Conservation (phyloP, 768 basidiomycete genomes). For the Tylopilus subfusipes region DNA sequence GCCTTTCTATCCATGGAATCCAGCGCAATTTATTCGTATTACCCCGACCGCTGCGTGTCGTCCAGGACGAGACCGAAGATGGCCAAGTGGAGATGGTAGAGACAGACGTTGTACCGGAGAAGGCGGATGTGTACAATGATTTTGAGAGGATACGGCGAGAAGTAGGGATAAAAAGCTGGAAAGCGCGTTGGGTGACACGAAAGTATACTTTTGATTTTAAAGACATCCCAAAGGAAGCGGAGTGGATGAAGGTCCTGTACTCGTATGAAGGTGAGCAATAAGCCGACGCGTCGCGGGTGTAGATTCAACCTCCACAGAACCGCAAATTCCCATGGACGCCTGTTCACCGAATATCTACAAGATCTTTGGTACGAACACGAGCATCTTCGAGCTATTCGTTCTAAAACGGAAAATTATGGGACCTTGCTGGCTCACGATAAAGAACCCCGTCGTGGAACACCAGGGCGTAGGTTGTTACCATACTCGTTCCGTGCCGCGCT, state of each 20-base stretch:
- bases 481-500: background rate
- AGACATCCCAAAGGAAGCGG: slow-evolving; percentile 75
- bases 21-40: slow-evolving; percentile 90
- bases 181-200: slow-evolving; percentile 79
- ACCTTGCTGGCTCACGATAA: slow-evolving; percentile 92
- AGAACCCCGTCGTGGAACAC: slow-evolving; percentile 67
- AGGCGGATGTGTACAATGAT: slow-evolving; percentile 74
- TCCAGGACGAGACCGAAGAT: slow-evolving; percentile 28
- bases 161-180: slow-evolving; percentile 71
- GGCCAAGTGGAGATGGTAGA: slow-evolving; percentile 44
- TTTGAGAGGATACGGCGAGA: slow-evolving; percentile 77
- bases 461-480: slow-evolving; percentile 60
- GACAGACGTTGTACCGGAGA: slow-evolving; percentile 70
- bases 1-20: slow-evolving; percentile 79
- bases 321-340: slow-evolving; percentile 62
- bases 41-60: slow-evolving; percentile 65
- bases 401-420: slow-evolving; percentile 98
- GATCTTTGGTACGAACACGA: slow-evolving; percentile 90
- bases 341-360: slow-evolving; percentile 81
- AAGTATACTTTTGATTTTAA: slow-evolving; percentile 84
- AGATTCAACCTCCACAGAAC: slow-evolving; percentile 16
- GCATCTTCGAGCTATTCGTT: slow-evolving; percentile 88
- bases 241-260: slow-evolving; percentile 95
- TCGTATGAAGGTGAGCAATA: slow-evolving; percentile 69
- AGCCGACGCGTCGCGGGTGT: background rate